Percentiles rank a stretch among this genome's conserved stretches.
phyloP scores from a whole-genome alignment of 192 early-diverging fungal species.

The Dissophora globulifera region DNA sequence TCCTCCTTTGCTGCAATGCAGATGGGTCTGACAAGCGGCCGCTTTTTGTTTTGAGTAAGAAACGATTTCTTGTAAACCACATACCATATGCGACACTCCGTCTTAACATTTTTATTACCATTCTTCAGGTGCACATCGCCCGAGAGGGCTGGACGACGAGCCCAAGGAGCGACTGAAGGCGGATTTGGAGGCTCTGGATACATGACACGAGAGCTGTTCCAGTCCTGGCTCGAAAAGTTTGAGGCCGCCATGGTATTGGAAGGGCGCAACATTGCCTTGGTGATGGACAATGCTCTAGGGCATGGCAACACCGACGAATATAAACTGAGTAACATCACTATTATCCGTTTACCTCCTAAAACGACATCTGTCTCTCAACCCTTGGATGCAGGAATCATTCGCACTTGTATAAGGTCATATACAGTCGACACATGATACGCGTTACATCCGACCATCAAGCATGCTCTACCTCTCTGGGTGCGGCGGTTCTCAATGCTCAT shows the following conservation, averaged over 20 bases:
- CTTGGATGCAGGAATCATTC: constrained; percentile 1
- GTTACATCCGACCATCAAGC: neutral
- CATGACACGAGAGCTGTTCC: neutral
- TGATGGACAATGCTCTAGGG: neutral
- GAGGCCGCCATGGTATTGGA: neutral
- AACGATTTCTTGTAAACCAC: neutral
- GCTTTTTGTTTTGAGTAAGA: constrained; percentile 3
- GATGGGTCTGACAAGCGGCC: constrained; percentile 9
- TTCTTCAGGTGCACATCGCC: too few relatives aligned
- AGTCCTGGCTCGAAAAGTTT: neutral
- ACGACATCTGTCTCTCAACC: constrained; percentile 4
- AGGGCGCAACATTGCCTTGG: neutral
- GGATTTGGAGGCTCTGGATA: neutral
- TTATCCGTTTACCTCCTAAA: neutral
- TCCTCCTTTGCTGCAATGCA: constrained; percentile 8
- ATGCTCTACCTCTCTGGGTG: too few relatives aligned
- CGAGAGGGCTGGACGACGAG: too few relatives aligned
- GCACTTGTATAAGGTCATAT: neutral
- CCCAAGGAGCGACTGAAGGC: too few relatives aligned
- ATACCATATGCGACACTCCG: too few relatives aligned
- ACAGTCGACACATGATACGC: constrained; percentile 1
- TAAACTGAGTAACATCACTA: neutral
- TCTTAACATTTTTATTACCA: too few relatives aligned
- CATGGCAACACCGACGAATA: neutral
- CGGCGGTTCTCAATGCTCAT: neutral